Evolutionary conservation across 345 rosid species (phyloP).

Genomic region (Pistacia vera): DNA sequence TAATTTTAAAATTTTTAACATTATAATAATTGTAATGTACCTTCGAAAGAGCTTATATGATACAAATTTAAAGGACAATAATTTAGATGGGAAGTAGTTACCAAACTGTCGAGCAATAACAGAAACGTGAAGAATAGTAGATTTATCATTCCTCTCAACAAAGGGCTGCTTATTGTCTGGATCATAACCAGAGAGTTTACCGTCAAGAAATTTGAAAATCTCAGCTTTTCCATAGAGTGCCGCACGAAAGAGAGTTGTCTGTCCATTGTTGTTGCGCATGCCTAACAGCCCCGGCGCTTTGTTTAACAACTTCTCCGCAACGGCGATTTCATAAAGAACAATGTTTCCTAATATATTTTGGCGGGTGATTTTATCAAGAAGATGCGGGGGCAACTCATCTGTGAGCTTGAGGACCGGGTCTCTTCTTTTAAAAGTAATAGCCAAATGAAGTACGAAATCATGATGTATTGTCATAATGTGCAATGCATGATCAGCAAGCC

Average conservation of each 20-base stretch:
- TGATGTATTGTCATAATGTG: too few species aligned
- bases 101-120: constrained; percentile 28
- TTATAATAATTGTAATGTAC: too few species aligned
- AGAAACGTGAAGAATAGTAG: constrained; percentile 30
- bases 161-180: not conserved
- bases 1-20: too few species aligned
- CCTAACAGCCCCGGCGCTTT: constrained; percentile 16
- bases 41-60: too few species aligned
- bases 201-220: constrained; percentile 6
- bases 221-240: constrained; percentile 14
- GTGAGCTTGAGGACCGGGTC: too few species aligned
- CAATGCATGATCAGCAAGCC: too few species aligned
- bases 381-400: too few species aligned
- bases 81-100: not conserved
- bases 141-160: constrained; percentile 8
- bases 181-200: constrained; percentile 6
- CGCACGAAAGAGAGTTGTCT: constrained; percentile 7
- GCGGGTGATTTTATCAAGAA: too few species aligned
- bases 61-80: not conserved
- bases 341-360: too few species aligned
- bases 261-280: constrained; percentile 19
- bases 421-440: too few species aligned
- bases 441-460: too few species aligned
- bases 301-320: not conserved
- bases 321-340: too few species aligned